These are phyloP conservation scores for Botrytis elliptica DNA, from an alignment of 2,329 filamentous ascomycete species.

Conservation along the genomic window DNA sequence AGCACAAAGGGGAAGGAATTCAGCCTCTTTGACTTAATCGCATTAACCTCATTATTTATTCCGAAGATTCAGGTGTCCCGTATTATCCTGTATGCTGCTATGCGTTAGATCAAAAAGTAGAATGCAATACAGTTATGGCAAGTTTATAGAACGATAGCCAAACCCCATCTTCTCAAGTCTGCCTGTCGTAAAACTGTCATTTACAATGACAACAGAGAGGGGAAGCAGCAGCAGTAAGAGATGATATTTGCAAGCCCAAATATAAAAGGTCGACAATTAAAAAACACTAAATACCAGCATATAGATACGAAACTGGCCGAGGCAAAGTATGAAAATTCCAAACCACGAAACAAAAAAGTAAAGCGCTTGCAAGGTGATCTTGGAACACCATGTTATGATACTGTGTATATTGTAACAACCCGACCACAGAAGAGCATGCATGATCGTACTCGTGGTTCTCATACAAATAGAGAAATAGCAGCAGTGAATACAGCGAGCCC, in stretches of 20 bases:
- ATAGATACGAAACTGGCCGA: too few species aligned
- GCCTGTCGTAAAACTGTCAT: not conserved
- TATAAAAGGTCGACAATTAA: too few species aligned
- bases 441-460: accelerated
- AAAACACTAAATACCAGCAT: too few species aligned
- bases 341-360: not conserved
- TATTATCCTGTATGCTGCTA: accelerated
- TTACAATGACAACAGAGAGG: not conserved
- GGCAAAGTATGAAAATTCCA: not conserved
- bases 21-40: accelerated
- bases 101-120: accelerated
- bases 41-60: not conserved
- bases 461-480: not conserved
- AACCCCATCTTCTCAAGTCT: too few species aligned
- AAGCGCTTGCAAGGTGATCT: not conserved
- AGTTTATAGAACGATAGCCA: not conserved
- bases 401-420: not conserved
- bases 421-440: not conserved
- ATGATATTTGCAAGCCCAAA: not conserved
- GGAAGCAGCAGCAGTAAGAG: not conserved
- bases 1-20: accelerated
- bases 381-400: not conserved
- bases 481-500: not conserved
- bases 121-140: too few species aligned
- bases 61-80: accelerated